Evolutionary conservation across 164 flowering plant genomes (phyloP).

Genomic region (Cinnamomum micranthum): DNA sequence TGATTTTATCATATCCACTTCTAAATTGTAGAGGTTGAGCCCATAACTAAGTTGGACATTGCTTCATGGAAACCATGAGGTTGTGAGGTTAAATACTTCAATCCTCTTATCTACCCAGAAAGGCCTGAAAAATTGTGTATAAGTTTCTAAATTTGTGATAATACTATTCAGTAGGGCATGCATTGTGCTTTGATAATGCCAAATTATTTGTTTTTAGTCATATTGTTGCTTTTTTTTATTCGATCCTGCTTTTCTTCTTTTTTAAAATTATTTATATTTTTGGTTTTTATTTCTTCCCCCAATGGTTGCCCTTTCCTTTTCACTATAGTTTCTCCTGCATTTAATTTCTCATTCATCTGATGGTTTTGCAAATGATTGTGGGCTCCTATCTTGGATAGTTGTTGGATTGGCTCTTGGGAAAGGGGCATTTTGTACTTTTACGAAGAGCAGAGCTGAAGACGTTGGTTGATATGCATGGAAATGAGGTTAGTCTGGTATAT

Average conservation of each 20-base stretch:
- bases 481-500: slow-evolving; percentile 43
- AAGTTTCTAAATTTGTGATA: too few relatives aligned
- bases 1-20: not conserved
- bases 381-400: slow-evolving; percentile 34
- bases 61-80: too few relatives aligned
- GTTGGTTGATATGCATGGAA: slow-evolving; percentile 68
- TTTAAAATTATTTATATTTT: too few relatives aligned
- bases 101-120: not conserved
- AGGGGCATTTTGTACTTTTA: slow-evolving; percentile 55
- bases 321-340: not conserved
- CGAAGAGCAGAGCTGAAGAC: slow-evolving; percentile 71
- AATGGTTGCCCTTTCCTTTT: not conserved
- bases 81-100: too few relatives aligned
- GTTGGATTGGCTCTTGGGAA: slow-evolving; percentile 63
- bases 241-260: not conserved
- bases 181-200: not conserved
- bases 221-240: too few relatives aligned
- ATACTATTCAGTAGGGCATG: not conserved
- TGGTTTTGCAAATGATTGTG: not conserved
- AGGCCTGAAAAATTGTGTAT: not conserved
- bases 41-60: not conserved
- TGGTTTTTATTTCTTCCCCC: too few relatives aligned
- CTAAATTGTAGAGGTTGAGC: not conserved
- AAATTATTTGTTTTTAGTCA: not conserved
- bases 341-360: not conserved